Conservation (phyloP, 2,329 filamentous ascomycete species). For the Clathrospora elynae region DNA sequence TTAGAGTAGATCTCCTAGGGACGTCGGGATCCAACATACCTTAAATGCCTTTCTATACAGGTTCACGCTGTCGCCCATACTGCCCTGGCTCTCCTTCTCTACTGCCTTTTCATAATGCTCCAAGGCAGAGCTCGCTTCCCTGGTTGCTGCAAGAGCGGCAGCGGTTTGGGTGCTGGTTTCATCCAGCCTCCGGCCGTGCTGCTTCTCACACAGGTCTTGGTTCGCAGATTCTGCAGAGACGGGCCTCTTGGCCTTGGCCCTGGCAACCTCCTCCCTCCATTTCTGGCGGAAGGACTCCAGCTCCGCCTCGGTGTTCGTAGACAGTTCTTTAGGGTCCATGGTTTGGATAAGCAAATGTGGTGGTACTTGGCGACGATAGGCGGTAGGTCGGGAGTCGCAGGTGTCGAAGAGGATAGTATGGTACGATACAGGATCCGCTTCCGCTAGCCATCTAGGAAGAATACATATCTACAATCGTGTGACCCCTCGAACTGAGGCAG, state of each 20-base stretch:
- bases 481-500: too few species aligned
- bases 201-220: conserved; percentile 54
- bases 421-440: conserved; percentile 14
- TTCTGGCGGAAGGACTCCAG: conserved; percentile 83
- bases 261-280: conserved; percentile 81
- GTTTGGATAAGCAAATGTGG: conserved; percentile 17
- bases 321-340: conserved; percentile 26
- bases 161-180: conserved; percentile 47
- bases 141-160: conserved; percentile 35
- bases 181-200: conserved; percentile 51
- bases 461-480: conserved; percentile 27
- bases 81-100: conserved; percentile 83
- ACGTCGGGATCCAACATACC: conserved; percentile 54
- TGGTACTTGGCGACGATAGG: conserved; percentile 30
- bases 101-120: conserved; percentile 94
- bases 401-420: conserved; percentile 13
- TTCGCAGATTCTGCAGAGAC: conserved; percentile 41
- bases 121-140: conserved; percentile 74
- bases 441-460: conserved; percentile 21
- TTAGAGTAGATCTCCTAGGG: conserved; percentile 9
- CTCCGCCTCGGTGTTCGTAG: conserved; percentile 61
- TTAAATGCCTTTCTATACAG: conserved; percentile 90
- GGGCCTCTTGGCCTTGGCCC: conserved; percentile 47
- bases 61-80: conserved; percentile 82
- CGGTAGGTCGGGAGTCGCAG: conserved; percentile 39